Evolutionary conservation across 805 yeast genomes (phyloP), one percentile per base, ranked within the genome.

Genomic region (Candida tibetensis): DNA sequence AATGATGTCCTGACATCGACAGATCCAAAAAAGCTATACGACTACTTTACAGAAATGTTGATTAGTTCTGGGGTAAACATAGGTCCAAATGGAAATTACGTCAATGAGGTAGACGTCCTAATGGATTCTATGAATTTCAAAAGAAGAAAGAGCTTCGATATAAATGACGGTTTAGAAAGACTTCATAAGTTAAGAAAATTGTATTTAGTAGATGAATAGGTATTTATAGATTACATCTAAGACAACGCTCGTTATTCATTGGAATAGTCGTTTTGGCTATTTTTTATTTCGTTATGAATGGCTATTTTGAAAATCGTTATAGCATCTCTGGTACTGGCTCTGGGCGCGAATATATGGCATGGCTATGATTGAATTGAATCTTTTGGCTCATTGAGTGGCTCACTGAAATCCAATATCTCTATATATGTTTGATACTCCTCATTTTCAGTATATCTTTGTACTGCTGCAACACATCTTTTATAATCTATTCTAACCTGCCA

Each of bases 401-500:
- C 57, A 46, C 85, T 82, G 63, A 87, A 91, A 57, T 89, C 96
- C 34, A 89, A 64, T 19, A 93, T 81, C 59, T 90, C 97, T 42
- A 93, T 80, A 55, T 69, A 83, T 2, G 96, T 87, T 39, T 71
- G 72, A 21, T 57, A 55, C 7, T 76, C 76, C 28, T 74, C 79
- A 39, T 79, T 72, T 12, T 48, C 49, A 30, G 50, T 55, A 32
- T 32, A 32, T 34, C 72, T 54, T 57, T 88, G 95, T 7, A 90
- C 93, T 0, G 99, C 98, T 15, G 95, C 91, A 27, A 91, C 86
- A 55, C 97, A 85, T 36, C 89, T 73, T 42, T 84, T 76, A 47
- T 81, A 78, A 54, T 88, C 95, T 52, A 89, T 87, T 51, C 84
- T 77, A 2, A 91, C 96, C 49, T 93, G 96, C 99, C 99, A 93